These are phyloP conservation scores for Sugiyamaella japonica DNA, from an alignment of 1,139 yeast species.

Conservation along the genomic window DNA sequence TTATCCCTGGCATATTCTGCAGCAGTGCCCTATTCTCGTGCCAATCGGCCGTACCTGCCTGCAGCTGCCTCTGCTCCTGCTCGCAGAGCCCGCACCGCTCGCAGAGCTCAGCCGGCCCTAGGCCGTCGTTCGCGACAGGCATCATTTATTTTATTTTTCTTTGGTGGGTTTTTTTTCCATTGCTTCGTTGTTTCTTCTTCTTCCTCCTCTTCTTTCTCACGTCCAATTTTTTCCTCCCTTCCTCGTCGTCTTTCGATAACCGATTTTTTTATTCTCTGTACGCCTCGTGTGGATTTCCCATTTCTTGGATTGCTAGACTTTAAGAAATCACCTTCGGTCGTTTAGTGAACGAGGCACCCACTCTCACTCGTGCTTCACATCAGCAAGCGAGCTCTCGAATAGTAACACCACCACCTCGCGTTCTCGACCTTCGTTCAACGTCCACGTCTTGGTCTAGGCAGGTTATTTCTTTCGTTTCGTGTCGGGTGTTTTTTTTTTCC, in stretches of 20 bases:
- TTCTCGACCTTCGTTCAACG: too few relatives aligned
- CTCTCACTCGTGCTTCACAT: too few relatives aligned
- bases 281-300: background rate
- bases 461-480: too few relatives aligned
- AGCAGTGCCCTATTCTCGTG: background rate
- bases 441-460: too few relatives aligned
- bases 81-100: too few relatives aligned
- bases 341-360: too few relatives aligned
- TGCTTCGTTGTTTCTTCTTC: slow-evolving; percentile 14
- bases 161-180: slow-evolving; percentile 2
- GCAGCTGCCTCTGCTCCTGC: too few relatives aligned
- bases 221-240: background rate
- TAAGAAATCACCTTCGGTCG: background rate
- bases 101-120: too few relatives aligned
- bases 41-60: slow-evolving; percentile 12
- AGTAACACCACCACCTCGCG: too few relatives aligned
- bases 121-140: background rate
- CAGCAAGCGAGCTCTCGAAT: too few relatives aligned
- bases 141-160: background rate
- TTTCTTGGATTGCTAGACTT: background rate
- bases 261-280: background rate
- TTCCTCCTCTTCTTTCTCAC: background rate
- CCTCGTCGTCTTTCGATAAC: background rate
- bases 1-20: background rate
- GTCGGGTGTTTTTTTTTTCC: background rate